Percentiles rank a stretch among this genome's conserved stretches.
Conservation (phyloP, 441 rosid species). For the Pelargonium cotyledonis region DNA sequence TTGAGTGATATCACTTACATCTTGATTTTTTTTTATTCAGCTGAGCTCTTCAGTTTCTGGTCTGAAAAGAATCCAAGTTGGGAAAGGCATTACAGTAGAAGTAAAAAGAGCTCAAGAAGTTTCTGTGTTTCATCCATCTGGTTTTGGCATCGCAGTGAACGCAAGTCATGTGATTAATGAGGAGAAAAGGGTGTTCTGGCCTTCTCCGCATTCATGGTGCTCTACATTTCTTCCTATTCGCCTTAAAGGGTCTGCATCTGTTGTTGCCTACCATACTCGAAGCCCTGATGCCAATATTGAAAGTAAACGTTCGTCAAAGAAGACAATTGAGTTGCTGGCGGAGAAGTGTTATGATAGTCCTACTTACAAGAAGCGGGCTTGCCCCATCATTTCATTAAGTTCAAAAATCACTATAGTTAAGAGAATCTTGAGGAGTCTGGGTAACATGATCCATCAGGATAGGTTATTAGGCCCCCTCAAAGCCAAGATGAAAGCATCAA, state of each 20-base stretch:
- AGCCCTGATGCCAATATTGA: slow-evolving; percentile 36
- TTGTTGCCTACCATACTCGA: slow-evolving; percentile 42
- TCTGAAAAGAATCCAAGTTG: slow-evolving; percentile 51
- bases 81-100: slow-evolving; percentile 60
- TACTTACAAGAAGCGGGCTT: slow-evolving; percentile 25
- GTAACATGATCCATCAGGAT: slow-evolving; percentile 20
- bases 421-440: slow-evolving; percentile 32
- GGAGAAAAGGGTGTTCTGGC: slow-evolving; percentile 23
- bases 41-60: slow-evolving; percentile 40
- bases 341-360: slow-evolving; percentile 46
- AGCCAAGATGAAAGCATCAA: slow-evolving; percentile 42
- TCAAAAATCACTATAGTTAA: slow-evolving; percentile 39
- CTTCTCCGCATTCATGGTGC: slow-evolving; percentile 32
- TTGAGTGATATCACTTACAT: slow-evolving; percentile 9
- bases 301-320: slow-evolving; percentile 32
- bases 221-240: slow-evolving; percentile 43
- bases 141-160: slow-evolving; percentile 22
- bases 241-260: slow-evolving; percentile 50
- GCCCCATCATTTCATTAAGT: slow-evolving; percentile 37
- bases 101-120: slow-evolving; percentile 48
- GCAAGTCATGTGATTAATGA: slow-evolving; percentile 13
- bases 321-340: slow-evolving; percentile 45
- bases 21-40: slow-evolving; percentile 32
- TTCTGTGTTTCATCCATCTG: slow-evolving; percentile 39
- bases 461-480: slow-evolving; percentile 34